Base-by-base conservation (phyloP, 257 asterid species). In the Ligustrum vulgare region DNA sequence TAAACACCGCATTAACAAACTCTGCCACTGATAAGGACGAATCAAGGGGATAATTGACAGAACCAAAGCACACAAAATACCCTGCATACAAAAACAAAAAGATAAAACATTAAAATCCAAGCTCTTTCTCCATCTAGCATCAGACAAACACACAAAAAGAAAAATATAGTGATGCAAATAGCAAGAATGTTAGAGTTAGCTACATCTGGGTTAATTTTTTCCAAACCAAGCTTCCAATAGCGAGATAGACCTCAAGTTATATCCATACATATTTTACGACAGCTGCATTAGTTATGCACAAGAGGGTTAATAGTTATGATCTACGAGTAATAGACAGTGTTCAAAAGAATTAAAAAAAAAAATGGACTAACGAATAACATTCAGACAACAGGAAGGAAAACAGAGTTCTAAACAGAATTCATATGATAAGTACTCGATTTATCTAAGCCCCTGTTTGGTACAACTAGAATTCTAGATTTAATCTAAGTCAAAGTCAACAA, bases 21-120 rank as follows among this genome's bases (percentile, higher is more conserved):
- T 95, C 82, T 95, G 98, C 98, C 98, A 95, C 85, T 87, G 97
- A 81, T 88, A 95, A 70, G 99, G 99, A 67, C 98, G 96, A 78
- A 95, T 95, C 82, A 95, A 77, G 72, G 98, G 98, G 71, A 93
- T 93, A 77, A 95, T 75, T 45, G 99, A 83, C 78, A 95, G 78
- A 84, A 93, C 95, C 45, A 89, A 76, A 69, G 99, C 94, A 73
- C 97, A 95, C 87, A 95, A 83, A 72, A 89, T 68, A 63, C 99
- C 98, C 99, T 95, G 91, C 89, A 83, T 64, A 82, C 69, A 37
- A 66, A 78, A 78, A 71, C 65, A 35, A 60, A 60, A 74, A 63
- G 79, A 69, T 4, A 64, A 45, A 65, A 34, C 31, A 28, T 28
- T 28, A 28, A 28, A 28, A 28, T 28, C 31, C 1, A 1, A 28